A percentile compares a stretch with the other conserved stretches of the same genome.
These are phyloP conservation scores for Trichoderma sp. DNA, from an alignment of 2,329 filamentous ascomycete species.

Conservation along the genomic window DNA sequence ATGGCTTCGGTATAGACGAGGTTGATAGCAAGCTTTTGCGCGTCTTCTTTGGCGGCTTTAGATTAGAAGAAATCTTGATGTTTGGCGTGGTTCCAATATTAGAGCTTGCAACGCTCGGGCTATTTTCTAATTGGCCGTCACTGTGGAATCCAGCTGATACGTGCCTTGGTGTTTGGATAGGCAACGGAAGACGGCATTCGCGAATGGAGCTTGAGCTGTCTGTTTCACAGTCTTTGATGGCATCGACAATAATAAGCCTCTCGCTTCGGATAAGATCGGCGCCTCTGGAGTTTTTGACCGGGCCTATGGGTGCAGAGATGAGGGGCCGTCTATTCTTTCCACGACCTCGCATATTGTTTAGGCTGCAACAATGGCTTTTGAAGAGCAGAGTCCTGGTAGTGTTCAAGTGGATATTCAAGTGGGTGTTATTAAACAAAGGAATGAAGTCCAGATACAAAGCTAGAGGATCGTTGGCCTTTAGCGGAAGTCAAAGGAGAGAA, in stretches of 20 bases:
- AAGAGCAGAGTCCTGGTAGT: background rate
- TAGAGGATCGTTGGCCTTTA: too few species aligned
- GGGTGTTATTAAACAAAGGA: background rate
- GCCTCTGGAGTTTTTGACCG: conserved; percentile 45
- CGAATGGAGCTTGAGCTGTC: conserved; percentile 30
- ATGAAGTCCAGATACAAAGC: background rate
- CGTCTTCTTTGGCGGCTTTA: conserved; percentile 30
- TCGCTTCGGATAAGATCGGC: conserved; percentile 43
- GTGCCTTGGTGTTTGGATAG: conserved; percentile 33
- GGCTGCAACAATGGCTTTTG: background rate
- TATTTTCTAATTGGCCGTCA: conserved; percentile 35
- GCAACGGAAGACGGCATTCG: conserved; percentile 21
- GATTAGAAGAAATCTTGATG: conserved; percentile 26
- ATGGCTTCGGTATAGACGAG: conserved; percentile 28
- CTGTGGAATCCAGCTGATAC: conserved; percentile 41
- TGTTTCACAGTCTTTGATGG: conserved; percentile 43
- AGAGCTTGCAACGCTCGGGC: conserved; percentile 40
- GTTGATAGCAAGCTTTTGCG: conserved; percentile 31
- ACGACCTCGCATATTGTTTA: conserved; percentile 21
- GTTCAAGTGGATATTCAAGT: background rate
- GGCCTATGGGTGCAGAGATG: conserved; percentile 46
- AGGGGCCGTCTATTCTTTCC: conserved; percentile 35
- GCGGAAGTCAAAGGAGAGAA: background rate
- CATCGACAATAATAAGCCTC: conserved; percentile 41
- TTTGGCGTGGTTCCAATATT: conserved; percentile 35